These are phyloP conservation scores for Ceratobasidium sp. DNA, from an alignment of 1,284 basidiomycete species.

Conservation along the genomic window DNA sequence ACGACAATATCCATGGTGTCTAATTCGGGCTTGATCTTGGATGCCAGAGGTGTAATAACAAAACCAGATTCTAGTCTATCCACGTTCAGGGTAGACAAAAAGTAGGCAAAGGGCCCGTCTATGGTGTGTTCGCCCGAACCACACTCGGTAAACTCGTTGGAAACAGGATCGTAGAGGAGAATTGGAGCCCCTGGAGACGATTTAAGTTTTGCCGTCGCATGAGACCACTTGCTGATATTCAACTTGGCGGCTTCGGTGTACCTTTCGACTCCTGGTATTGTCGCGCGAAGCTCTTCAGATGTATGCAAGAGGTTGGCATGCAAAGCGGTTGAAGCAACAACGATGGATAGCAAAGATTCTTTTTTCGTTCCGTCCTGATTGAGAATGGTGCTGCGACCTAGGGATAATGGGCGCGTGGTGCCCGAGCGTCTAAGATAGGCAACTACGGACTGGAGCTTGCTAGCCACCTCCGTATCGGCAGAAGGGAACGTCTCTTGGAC, in stretches of 20 bases:
- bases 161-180: conserved; percentile 65
- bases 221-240: conserved; percentile 78
- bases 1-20: conserved; percentile 76
- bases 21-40: conserved; percentile 51
- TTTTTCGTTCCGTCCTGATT: conserved; percentile 43
- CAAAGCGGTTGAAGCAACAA: conserved; percentile 79
- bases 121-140: conserved; percentile 52
- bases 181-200: conserved; percentile 52
- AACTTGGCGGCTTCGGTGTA: conserved; percentile 83
- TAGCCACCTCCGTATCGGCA: conserved; percentile 48
- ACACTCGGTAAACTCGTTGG: conserved; percentile 45
- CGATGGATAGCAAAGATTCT: conserved; percentile 55
- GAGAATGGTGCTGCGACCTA: conserved; percentile 63
- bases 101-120: conserved; percentile 86
- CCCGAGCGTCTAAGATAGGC: conserved; percentile 41
- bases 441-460: conserved; percentile 62
- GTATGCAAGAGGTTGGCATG: conserved; percentile 86
- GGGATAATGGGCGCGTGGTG: conserved; percentile 57
- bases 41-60: conserved; percentile 68
- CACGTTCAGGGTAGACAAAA: conserved; percentile 79
- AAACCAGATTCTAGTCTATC: conserved; percentile 85
- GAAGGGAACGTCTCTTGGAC: conserved; percentile 39
- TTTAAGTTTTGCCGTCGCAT: conserved; percentile 62
- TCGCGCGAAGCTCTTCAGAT: conserved; percentile 74
- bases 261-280: conserved; percentile 78